Evolutionary conservation across 768 basidiomycete species (phyloP).

Genomic region (Bullera alba): DNA sequence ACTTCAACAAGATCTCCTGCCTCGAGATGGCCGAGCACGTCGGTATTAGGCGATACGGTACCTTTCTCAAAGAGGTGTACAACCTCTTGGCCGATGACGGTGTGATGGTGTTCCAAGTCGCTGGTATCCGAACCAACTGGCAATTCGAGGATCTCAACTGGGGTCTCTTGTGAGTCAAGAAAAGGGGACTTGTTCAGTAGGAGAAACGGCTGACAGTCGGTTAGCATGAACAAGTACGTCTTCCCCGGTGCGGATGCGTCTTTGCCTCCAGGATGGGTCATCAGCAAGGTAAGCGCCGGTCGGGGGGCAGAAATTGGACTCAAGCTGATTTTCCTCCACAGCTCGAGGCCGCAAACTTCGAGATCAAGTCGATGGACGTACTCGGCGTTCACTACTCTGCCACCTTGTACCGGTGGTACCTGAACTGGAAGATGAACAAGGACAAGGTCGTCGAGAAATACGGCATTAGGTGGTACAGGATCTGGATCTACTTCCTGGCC

Average conservation of each 20-base stretch:
- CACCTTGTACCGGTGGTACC: conserved; percentile 75
- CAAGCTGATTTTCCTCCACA: conserved; percentile 21
- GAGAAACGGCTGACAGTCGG: neutral
- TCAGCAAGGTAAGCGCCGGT: conserved; percentile 56
- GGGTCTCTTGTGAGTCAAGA: conserved; percentile 49
- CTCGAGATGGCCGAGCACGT: conserved; percentile 99
- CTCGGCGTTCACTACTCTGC: conserved; percentile 96
- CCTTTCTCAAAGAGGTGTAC: conserved; percentile 87
- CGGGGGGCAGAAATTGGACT: neutral
- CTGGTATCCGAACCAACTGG: conserved; percentile 90
- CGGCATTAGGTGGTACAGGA: conserved; percentile 85
- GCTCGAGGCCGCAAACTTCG: conserved; percentile 81
- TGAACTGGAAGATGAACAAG: conserved; percentile 93
- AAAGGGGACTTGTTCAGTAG: neutral
- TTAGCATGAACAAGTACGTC: conserved; percentile 58
- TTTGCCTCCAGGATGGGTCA: conserved; percentile 91
- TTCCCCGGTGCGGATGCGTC: conserved; percentile 98
- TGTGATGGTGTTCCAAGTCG: conserved; percentile 92
- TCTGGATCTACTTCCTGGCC: conserved; percentile 96
- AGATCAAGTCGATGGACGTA: conserved; percentile 92
- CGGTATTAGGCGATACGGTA: conserved; percentile 81
- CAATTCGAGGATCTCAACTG: conserved; percentile 97
- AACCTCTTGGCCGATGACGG: conserved; percentile 91
- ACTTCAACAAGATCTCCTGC: conserved; percentile 88
- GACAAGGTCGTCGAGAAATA: conserved; percentile 82